Evolutionary conservation across 148 eudicot genomes (phyloP).

Genomic region (Rhododendron mucronatum): DNA sequence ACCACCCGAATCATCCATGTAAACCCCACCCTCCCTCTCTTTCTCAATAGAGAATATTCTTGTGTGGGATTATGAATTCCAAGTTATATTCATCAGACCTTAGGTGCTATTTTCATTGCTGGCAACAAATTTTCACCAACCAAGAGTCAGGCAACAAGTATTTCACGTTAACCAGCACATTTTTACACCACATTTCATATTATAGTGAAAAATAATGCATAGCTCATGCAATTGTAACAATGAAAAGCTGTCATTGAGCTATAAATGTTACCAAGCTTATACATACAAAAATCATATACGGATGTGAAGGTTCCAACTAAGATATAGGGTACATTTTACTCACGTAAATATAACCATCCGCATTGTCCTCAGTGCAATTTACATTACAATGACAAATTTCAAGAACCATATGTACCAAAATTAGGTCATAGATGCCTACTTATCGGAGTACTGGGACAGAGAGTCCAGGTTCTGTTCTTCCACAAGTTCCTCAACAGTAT

Average conservation of each 20-base stretch:
- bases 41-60: not conserved
- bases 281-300: not conserved
- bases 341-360: not conserved
- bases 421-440: constrained; percentile 25
- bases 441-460: constrained; percentile 29
- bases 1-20: not conserved
- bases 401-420: not conserved
- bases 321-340: not conserved
- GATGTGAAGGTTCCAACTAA: not conserved
- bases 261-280: not conserved
- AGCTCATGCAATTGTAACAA: not conserved
- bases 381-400: not conserved
- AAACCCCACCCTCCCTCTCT: not conserved
- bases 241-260: not conserved
- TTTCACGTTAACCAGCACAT: not conserved
- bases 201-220: not conserved
- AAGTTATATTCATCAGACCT: not conserved
- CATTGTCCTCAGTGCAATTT: not conserved
- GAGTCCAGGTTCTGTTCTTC: constrained; percentile 75
- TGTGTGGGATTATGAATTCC: not conserved
- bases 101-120: not conserved
- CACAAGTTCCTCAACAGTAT: constrained; percentile 58
- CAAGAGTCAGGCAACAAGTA: not conserved
- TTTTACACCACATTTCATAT: not conserved
- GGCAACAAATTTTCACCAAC: not conserved